Base-by-base conservation (phyloP, 2,329 filamentous ascomycete species). In the Aspergillus flavus region DNA sequence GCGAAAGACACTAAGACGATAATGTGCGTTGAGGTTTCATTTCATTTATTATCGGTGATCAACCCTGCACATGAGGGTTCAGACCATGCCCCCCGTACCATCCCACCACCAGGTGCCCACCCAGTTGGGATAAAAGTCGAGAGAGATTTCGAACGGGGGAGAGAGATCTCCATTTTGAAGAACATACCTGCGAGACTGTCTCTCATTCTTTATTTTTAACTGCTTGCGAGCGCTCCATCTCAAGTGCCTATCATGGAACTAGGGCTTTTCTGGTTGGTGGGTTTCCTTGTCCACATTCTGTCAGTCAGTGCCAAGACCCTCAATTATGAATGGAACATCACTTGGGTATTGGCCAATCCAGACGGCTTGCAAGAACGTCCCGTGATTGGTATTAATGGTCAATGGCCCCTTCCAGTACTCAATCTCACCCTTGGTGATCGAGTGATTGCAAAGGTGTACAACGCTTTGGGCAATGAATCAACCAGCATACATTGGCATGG, bases 401-500 rank as follows among this genome's bases (percentile, higher is more conserved):
- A 90, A 72, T 93, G 91, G 76, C 92, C 92, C 0, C 85, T 91
- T 0, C 91, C 91, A 6, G 76, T 91, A 52, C 86, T 95, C 53
- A 86, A 91, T 66, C 87, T 88, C 65, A 92, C 91, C 67, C 87
- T 91, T 66, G 91, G 90, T 23, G 92, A 95, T 69, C 87, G 84
- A 1, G 76, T 95, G 10, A 75, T 92, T 4, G 86, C 93, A 50
- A 86, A 91, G 36, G 82, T 93, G 57, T 79, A 86, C 68, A 94
- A 94, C 69, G 82, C 85, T 26, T 86, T 90, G 0, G 80, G 81
- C 14, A 91, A 93, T 67, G 75, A 85, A 68, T 85, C 84, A 14
- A 90, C 89, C 10, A 86, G 84, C 43, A 81, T 94, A 6, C 91
- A 94, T 73, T 94, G 91, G 75, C 91, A 94, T 68, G 91, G 91